Conservation (phyloP, 495 filamentous ascomycete genomes). For the Podospora didyma region DNA sequence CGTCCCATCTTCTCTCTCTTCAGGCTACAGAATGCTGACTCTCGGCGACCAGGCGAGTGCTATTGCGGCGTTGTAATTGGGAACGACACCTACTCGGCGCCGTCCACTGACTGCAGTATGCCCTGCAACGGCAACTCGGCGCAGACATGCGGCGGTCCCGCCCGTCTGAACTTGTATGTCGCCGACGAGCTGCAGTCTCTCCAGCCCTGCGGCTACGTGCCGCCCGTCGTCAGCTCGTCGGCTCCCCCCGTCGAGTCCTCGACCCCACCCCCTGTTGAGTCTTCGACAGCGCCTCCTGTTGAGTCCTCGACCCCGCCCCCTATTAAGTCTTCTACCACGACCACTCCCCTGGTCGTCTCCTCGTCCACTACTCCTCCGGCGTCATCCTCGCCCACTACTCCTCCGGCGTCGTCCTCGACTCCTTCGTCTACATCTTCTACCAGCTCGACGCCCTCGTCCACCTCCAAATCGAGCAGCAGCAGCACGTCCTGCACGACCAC, state of each 20-base stretch:
- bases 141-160: slow-evolving; percentile 44
- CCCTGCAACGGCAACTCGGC: slow-evolving; percentile 44
- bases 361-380: not conserved
- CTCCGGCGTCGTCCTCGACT: slow-evolving; percentile 10
- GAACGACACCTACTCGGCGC: slow-evolving; percentile 40
- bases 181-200: slow-evolving; percentile 38
- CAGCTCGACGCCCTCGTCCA: no score
- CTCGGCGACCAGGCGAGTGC: slow-evolving; percentile 27
- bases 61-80: slow-evolving; percentile 46
- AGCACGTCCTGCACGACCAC: slow-evolving; percentile 13
- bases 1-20: not conserved
- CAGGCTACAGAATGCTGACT: not conserved
- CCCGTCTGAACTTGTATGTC: slow-evolving; percentile 43
- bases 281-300: not conserved
- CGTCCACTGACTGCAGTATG: slow-evolving; percentile 38
- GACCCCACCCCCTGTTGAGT: not conserved
- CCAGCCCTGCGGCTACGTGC: slow-evolving; percentile 40
- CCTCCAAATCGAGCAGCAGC: no score
- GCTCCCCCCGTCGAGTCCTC: not conserved
- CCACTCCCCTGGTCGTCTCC: no score
- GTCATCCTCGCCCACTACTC: not conserved
- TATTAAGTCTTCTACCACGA: no score
- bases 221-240: slow-evolving; percentile 19
- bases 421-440: slow-evolving; percentile 15
- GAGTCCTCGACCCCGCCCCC: not conserved